Percentiles rank a stretch among this genome's conserved stretches.
These are phyloP conservation scores for Hirsutella minnesotensis DNA, from an alignment of 2,329 filamentous ascomycete species.

Conservation along the genomic window DNA sequence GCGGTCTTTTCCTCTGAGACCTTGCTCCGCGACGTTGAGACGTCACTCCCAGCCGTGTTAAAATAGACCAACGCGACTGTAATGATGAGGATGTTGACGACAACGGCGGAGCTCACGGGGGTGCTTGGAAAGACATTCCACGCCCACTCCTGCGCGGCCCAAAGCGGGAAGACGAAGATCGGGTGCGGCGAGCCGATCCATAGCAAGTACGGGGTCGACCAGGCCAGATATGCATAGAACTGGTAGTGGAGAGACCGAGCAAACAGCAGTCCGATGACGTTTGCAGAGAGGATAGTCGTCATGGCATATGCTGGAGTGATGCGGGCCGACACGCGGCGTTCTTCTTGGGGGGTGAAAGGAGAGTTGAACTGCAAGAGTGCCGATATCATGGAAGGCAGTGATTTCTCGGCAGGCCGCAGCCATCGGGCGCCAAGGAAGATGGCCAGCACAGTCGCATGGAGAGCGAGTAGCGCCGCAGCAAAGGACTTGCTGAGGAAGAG, in stretches of 20 bases:
- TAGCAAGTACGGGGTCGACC: slow-evolving; percentile 77
- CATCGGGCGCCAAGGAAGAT: slow-evolving; percentile 58
- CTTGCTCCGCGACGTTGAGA: neutral
- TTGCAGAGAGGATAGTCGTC: slow-evolving; percentile 65
- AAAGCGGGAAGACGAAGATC: slow-evolving; percentile 54
- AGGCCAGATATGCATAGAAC: slow-evolving; percentile 85
- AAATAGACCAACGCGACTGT: slow-evolving; percentile 54
- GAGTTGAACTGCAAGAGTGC: slow-evolving; percentile 29
- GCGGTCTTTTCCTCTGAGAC: slow-evolving; percentile 17
- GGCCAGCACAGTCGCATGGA: slow-evolving; percentile 54
- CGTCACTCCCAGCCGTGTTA: slow-evolving; percentile 27
- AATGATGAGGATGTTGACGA: slow-evolving; percentile 57
- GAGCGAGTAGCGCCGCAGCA: slow-evolving; percentile 50
- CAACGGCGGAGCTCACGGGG: slow-evolving; percentile 40
- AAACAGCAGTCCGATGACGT: slow-evolving; percentile 71
- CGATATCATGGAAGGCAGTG: slow-evolving; percentile 39
- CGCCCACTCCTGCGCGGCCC: slow-evolving; percentile 75
- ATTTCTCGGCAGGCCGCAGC: slow-evolving; percentile 55
- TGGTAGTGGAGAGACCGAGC: slow-evolving; percentile 88
- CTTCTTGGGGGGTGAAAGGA: slow-evolving; percentile 38
- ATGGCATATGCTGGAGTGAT: slow-evolving; percentile 64
- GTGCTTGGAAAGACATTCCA: slow-evolving; percentile 92
- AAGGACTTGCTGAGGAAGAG: slow-evolving; percentile 61
- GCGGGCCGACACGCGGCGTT: slow-evolving; percentile 41
- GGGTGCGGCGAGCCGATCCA: slow-evolving; percentile 67